These are phyloP conservation scores for Orbilia quercus DNA, from an alignment of 2,329 filamentous ascomycete genomes.

Conservation along the genomic window DNA sequence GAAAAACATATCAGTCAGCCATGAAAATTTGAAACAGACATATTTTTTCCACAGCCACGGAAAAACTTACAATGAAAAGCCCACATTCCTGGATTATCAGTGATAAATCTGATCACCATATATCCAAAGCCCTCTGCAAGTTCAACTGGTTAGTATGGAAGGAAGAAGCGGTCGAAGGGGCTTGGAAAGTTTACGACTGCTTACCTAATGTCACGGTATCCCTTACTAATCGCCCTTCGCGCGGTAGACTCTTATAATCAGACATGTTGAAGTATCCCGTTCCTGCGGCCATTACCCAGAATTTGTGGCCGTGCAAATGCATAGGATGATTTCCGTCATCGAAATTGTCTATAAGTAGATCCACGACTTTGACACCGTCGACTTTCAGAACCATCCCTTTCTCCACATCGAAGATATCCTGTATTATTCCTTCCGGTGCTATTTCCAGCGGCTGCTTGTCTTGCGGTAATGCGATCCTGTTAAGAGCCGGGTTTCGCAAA, in stretches of 20 bases:
- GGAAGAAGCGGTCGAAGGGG: conserved; percentile 33
- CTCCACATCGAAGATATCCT: conserved; percentile 62
- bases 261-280: conserved; percentile 58
- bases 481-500: conserved; percentile 60
- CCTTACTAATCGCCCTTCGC: conserved; percentile 44
- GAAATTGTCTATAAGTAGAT: conserved; percentile 80
- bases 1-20: not conserved
- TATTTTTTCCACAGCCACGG: too few relatives aligned
- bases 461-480: conserved; percentile 12
- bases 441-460: not conserved
- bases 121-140: conserved; percentile 68
- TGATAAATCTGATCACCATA: conserved; percentile 68
- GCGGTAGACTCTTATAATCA: conserved; percentile 48
- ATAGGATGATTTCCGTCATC: conserved; percentile 77
- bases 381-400: conserved; percentile 60
- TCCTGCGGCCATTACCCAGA: conserved; percentile 68
- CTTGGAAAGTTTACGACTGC: conserved; percentile 10
- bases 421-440: conserved; percentile 66
- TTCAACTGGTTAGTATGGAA: conserved; percentile 52
- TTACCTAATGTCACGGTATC: conserved; percentile 58
- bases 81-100: conserved; percentile 72
- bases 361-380: conserved; percentile 70
- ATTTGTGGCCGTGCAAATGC: conserved; percentile 80
- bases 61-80: conserved; percentile 67
- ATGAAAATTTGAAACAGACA: conserved; percentile 1